Evolutionary conservation across 495 filamentous ascomycete genomes (phyloP).

Genomic region (Physcia stellaris): DNA sequence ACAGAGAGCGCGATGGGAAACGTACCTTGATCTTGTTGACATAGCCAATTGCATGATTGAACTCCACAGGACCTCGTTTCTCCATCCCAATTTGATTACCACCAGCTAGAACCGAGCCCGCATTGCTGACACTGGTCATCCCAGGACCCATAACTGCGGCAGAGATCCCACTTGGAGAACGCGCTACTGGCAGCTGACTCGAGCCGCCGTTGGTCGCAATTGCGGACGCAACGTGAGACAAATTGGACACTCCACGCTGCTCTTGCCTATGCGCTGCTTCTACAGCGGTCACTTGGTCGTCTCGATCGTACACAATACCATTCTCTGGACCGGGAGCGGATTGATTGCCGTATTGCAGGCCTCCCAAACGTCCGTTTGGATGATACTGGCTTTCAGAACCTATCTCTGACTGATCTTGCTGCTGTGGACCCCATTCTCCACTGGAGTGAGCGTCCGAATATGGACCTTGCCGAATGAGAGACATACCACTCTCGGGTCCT

Average conservation of each 20-base stretch:
- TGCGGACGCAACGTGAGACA: constrained; percentile 58
- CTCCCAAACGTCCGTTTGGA: constrained; percentile 8
- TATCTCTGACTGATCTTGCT: constrained; percentile 18
- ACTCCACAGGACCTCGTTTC: constrained; percentile 90
- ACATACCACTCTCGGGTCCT: constrained; percentile 4
- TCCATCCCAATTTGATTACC: constrained; percentile 52
- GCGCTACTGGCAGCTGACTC: constrained; percentile 28
- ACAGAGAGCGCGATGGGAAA: background rate
- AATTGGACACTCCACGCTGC: constrained; percentile 66
- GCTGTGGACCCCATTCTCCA: constrained; percentile 11
- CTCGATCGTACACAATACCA: constrained; percentile 22
- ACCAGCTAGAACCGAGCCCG: constrained; percentile 28
- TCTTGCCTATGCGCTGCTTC: constrained; percentile 55
- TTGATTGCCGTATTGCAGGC: constrained; percentile 12
- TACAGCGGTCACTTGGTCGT: constrained; percentile 35
- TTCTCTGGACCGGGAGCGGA: constrained; percentile 6
- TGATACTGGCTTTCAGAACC: constrained; percentile 21
- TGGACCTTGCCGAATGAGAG: constrained; percentile 7
- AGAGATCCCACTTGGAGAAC: constrained; percentile 26
- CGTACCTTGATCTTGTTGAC: constrained; percentile 98
- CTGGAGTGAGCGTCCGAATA: constrained; percentile 14
- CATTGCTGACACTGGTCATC: constrained; percentile 17
- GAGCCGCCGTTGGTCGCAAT: constrained; percentile 38
- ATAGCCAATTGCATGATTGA: constrained; percentile 99
- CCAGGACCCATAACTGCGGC: constrained; percentile 7